Evolutionary conservation across 2,329 filamentous ascomycete genomes (phyloP).

Genomic region (Canariomyces notabilis): DNA sequence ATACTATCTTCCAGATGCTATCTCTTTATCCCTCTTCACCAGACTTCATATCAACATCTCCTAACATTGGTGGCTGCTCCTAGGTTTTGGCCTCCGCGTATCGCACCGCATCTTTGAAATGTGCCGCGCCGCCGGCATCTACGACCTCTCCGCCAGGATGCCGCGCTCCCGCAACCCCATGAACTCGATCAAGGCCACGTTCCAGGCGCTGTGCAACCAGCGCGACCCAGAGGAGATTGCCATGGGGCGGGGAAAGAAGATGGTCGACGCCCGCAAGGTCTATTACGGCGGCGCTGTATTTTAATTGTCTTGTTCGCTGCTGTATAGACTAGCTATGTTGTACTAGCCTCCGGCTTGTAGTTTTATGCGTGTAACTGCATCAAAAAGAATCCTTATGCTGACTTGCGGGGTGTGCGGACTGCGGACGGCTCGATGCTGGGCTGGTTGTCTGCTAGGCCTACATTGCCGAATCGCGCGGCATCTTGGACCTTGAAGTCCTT

Average conservation of each 20-base stretch:
- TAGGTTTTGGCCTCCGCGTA: constrained; percentile 90
- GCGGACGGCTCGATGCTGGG: no score
- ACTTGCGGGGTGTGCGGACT: no score
- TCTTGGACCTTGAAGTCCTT: no score
- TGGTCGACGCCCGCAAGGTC: constrained; percentile 93
- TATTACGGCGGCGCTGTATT: constrained; percentile 82
- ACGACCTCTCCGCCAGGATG: constrained; percentile 79
- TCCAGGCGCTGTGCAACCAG: constrained; percentile 77
- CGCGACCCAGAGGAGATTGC: constrained; percentile 85
- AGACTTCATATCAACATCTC: background rate
- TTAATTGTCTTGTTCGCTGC: constrained; percentile 30
- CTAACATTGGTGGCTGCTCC: background rate
- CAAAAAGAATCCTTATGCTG: no score
- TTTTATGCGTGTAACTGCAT: constrained; percentile 1
- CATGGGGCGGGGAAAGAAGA: constrained; percentile 82
- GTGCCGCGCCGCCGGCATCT: constrained; percentile 78
- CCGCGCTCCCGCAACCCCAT: constrained; percentile 88
- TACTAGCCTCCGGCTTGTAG: background rate
- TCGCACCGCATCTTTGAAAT: constrained; percentile 93
- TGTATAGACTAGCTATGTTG: constrained; percentile 8
- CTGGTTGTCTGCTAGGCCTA: no score
- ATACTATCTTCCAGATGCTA: constrained; percentile 28
- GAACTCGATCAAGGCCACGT: constrained; percentile 94
- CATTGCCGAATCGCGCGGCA: no score
- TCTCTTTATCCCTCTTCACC: background rate